Evolutionary conservation across 2,329 filamentous ascomycete species (phyloP).

Genomic region (Diaporthe citri): DNA sequence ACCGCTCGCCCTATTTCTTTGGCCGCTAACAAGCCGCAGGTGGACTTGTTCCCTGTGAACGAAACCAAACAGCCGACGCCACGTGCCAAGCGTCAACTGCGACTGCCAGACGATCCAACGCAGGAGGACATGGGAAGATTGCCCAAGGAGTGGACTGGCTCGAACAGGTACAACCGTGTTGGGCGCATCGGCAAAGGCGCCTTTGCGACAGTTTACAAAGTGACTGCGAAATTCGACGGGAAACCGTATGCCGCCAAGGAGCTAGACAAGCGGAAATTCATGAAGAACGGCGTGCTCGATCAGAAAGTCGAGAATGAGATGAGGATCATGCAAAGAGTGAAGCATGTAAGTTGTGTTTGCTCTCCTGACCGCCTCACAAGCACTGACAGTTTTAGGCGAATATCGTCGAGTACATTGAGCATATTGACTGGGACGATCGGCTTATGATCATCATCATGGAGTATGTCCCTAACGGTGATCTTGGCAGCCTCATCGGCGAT

Average conservation of each 20-base stretch:
- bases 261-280: constrained; percentile 90
- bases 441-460: constrained; percentile 99
- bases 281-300: constrained; percentile 91
- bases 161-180: constrained; percentile 85
- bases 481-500: constrained; percentile 78
- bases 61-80: constrained; percentile 26
- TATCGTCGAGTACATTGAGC: constrained; percentile 92
- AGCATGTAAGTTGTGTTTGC: constrained; percentile 73
- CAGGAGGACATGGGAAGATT: constrained; percentile 52
- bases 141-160: constrained; percentile 83
- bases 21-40: constrained; percentile 38
- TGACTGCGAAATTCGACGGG: constrained; percentile 88
- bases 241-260: constrained; percentile 92
- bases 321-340: constrained; percentile 89
- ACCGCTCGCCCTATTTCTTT: constrained; percentile 23
- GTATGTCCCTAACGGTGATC: constrained; percentile 83
- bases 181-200: constrained; percentile 90
- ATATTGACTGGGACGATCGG: constrained; percentile 83
- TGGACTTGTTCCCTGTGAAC: constrained; percentile 48
- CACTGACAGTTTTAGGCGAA: constrained; percentile 70
- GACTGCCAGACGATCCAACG: constrained; percentile 46
- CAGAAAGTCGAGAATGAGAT: constrained; percentile 97
- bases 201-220: constrained; percentile 92
- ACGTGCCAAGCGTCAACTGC: constrained; percentile 18
- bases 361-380: constrained; percentile 11